Evolutionary conservation across 768 basidiomycete species (phyloP).

Genomic region (Suillus luteus): DNA sequence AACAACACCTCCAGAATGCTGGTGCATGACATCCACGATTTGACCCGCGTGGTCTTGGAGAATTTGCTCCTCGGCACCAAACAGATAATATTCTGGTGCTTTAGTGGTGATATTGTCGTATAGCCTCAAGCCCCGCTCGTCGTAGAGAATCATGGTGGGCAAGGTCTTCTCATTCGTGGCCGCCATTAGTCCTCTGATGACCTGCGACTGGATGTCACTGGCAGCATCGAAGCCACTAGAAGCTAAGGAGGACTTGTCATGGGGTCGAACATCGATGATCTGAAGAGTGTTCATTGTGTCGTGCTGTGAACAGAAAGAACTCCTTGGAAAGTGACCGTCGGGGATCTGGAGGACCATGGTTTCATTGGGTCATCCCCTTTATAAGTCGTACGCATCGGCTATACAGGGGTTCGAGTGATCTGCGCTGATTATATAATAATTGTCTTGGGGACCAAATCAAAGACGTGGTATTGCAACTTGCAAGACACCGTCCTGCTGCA

Average conservation of each 20-base stretch:
- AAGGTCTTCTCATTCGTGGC: conserved; percentile 60
- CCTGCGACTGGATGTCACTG: conserved; percentile 43
- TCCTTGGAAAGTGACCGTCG: background rate
- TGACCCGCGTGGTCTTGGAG: conserved; percentile 70
- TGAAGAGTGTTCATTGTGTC: conserved; percentile 26
- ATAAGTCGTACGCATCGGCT: background rate
- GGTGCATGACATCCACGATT: conserved; percentile 75
- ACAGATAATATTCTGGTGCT: conserved; percentile 87
- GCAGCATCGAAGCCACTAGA: conserved; percentile 29
- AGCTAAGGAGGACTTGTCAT: conserved; percentile 15
- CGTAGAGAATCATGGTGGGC: conserved; percentile 85
- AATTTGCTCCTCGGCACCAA: conserved; percentile 85
- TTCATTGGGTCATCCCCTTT: background rate
- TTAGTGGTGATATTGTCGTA: conserved; percentile 86
- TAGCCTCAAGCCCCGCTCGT: conserved; percentile 79
- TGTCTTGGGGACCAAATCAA: background rate
- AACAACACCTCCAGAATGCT: conserved; percentile 27
- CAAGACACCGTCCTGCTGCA: background rate
- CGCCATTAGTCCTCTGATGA: conserved; percentile 56
- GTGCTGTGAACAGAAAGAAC: background rate
- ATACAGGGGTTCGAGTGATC: background rate
- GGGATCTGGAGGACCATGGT: background rate
- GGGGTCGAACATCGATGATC: conserved; percentile 53
- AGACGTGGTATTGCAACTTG: background rate
- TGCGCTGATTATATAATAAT: background rate